Evolutionary conservation across 805 yeast species (phyloP), one percentile per base, ranked within the genome.

Genomic region (Metschnikowia amazonensis): DNA sequence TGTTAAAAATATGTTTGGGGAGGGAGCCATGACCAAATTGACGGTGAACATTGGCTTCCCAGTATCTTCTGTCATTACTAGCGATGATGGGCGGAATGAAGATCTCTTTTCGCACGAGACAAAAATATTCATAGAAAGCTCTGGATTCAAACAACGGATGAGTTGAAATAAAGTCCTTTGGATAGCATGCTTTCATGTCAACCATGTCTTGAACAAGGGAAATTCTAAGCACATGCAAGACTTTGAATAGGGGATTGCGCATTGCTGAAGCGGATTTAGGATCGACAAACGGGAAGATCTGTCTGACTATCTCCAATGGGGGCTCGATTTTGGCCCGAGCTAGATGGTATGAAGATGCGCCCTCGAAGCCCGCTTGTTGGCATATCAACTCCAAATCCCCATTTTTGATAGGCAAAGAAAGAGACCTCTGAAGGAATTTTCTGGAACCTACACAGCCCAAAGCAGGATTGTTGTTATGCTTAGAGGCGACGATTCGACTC

Each of bases 161-260:
- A 27, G 48, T 44, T 16, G 57, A 56, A 13, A 64, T 42, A 11
- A 61, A 55, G 38, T 60, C 60, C 4, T 49, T 40, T 4, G 67
- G 67, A 43, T 56, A 61, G 20, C 44, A 41, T 16, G 38, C 41
- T 34, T 52, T 52, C 2, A 65, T 36, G 5, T 59, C 46, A 7
- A 60, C 63, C 68, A 65, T 63, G 40, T 65, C 69, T 51, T 65
- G 69, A 31, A 60, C 51, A 32, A 65, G 49, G 29, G 53, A 45
- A 16, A 53, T 45, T 31, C 68, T 46, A 18, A 65, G 52, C 47
- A 54, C 45, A 4, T 24, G 33, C 17, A 45, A 29, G 4, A 45
- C 43, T 23, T 42, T 21, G 28, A 56, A 47, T 28, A 63, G 51
- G 5, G 47, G 46, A 17, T 51, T 53, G 20, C 52, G 39, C 38